These are phyloP conservation scores for Pseudocercospora ulei DNA, from an alignment of 2,329 filamentous ascomycete genomes.

Conservation along the genomic window DNA sequence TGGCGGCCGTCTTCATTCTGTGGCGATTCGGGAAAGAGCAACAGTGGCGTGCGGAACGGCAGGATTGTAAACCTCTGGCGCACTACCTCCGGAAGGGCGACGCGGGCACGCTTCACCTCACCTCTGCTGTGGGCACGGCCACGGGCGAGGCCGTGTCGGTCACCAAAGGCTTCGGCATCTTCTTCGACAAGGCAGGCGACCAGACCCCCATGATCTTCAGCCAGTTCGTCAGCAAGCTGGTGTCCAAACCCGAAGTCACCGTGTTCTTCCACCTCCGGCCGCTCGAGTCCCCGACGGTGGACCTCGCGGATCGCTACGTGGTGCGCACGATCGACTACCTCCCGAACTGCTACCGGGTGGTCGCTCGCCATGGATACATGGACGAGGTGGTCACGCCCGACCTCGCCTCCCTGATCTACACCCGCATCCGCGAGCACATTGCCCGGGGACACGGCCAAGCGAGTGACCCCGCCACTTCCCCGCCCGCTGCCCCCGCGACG, in stretches of 20 bases:
- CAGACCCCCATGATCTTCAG: conserved; percentile 58
- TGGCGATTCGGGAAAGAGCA: conserved; percentile 73
- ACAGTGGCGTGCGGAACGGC: conserved; percentile 61
- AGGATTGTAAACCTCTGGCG: conserved; percentile 49
- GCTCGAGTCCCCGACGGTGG: conserved; percentile 48
- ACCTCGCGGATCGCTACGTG: conserved; percentile 45
- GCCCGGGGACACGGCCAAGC: not conserved
- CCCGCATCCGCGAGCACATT: conserved; percentile 43
- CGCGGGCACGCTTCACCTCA: conserved; percentile 26
- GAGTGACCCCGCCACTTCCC: not conserved
- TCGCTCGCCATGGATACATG: conserved; percentile 62
- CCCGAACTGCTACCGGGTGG: conserved; percentile 57
- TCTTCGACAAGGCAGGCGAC: conserved; percentile 67
- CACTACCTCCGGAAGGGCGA: conserved; percentile 37
- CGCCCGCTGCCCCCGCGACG: not conserved
- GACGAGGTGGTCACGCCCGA: conserved; percentile 60
- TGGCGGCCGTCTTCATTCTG: conserved; percentile 58
- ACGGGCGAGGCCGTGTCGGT: conserved; percentile 38
- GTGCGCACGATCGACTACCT: conserved; percentile 40
- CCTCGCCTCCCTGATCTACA: conserved; percentile 51
- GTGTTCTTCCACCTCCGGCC: conserved; percentile 66
- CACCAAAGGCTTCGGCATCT: conserved; percentile 53
- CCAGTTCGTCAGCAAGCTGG: conserved; percentile 63
- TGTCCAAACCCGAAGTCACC: conserved; percentile 56
- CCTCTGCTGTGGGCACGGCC: conserved; percentile 8